Evolutionary conservation across 495 filamentous ascomycete genomes (phyloP).

Genomic region (Lichina pygmaea): DNA sequence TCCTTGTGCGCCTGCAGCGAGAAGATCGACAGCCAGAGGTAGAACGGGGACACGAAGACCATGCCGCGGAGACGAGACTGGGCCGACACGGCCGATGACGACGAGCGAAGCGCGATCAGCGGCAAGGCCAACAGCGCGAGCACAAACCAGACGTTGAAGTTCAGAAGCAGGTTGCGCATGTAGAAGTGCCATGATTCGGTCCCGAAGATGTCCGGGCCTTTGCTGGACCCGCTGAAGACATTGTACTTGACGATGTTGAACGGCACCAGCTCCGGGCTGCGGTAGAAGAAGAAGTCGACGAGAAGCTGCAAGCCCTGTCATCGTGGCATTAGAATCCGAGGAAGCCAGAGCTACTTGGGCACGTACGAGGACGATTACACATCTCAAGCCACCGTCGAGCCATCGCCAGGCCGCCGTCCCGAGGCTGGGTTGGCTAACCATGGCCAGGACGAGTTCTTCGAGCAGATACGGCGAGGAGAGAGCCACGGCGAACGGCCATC

Average conservation of each 20-base stretch:
- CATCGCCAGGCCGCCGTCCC: conserved; percentile 25
- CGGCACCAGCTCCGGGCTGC: conserved; percentile 46
- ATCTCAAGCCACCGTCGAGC: conserved; percentile 36
- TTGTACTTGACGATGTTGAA: conserved; percentile 95
- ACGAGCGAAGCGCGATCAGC: conserved; percentile 18
- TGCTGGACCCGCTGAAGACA: conserved; percentile 48
- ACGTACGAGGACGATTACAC: conserved; percentile 44
- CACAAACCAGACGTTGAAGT: conserved; percentile 86
- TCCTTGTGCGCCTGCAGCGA: conserved; percentile 88
- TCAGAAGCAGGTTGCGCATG: conserved; percentile 66
- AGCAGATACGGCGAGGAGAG: conserved; percentile 57
- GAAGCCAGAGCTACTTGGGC: background rate
- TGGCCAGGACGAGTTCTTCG: conserved; percentile 43
- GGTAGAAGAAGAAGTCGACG: conserved; percentile 63
- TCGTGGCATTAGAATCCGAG: background rate
- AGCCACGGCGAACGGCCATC: conserved; percentile 84
- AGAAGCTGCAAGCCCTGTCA: conserved; percentile 26
- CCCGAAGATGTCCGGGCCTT: conserved; percentile 81
- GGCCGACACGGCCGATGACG: conserved; percentile 17
- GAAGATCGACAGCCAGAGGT: conserved; percentile 86
- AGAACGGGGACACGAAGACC: conserved; percentile 59
- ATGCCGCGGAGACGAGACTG: conserved; percentile 31
- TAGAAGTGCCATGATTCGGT: conserved; percentile 97
- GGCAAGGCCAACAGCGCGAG: conserved; percentile 55
- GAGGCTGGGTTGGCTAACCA: conserved; percentile 27